Evolutionary conservation across 148 eudicot species (phyloP), one percentile per base, ranked within the genome.

Genomic region (Gaultheria prostrata): DNA sequence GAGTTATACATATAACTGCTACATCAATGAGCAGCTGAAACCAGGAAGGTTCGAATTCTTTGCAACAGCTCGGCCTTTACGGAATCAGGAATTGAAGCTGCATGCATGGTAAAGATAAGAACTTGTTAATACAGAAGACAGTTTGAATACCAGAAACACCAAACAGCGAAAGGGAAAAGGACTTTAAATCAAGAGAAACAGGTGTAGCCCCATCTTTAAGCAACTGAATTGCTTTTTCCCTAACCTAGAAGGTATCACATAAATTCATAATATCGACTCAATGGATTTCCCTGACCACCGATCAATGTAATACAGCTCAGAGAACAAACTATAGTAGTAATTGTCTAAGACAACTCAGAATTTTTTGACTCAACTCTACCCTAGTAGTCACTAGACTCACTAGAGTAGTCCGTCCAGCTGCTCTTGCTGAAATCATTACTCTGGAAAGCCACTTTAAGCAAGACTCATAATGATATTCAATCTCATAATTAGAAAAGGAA

Each of bases 51-150:
- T 77, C 90, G 90, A 69, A 91, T 93, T 87, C 92, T 87, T 84
- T 93, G 92, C 92, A 93, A 87, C 85, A 93, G 88, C 89, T 93
- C 95, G 43, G 94, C 92, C 81, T 93, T 91, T 79, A 93, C 89
- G 0, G 92, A 80, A 85, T 89, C 95, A 30, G 94, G 95, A 80
- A 93, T 75, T 32, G 93, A 89, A 79, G 93, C 95, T 93, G 91
- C 92, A 90, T 43, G 35, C 35, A 45, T 72, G 26, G 49, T 73
- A 17, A 35, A 70, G 17, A 59, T 11, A 83, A 46, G 33, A 78
- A 32, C 6, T 20, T 53, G 13, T 24, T 56, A 20, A 6, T 15
- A 30, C 33, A 11, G 70, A 74, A 11, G 35, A 81, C 59, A 18
- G n/a, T 20, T 77, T 30, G 2, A 28, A 35, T 28, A 20, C 54